Evolutionary conservation across 202 grass and related monocot genomes (phyloP).

Genomic region (Miscanthus sacchariflorus): DNA sequence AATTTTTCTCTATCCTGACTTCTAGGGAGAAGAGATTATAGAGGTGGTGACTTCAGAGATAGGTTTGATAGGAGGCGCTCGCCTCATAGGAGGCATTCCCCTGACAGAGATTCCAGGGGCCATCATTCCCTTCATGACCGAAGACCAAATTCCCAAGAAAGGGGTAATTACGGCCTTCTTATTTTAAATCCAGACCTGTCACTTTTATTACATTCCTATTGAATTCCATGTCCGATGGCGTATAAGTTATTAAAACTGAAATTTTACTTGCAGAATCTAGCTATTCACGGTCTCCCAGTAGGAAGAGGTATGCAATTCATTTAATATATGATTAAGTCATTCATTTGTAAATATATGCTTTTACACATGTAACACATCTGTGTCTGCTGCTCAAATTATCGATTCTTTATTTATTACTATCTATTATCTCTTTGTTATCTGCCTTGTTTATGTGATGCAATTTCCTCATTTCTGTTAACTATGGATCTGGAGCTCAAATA

Average conservation of each 20-base stretch:
- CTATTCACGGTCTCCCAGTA: slow-evolving; percentile 75
- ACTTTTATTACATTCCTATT: not conserved
- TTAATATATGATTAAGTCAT: slow-evolving; percentile 32
- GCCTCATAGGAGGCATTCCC: slow-evolving; percentile 76
- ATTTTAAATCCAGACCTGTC: slow-evolving; percentile 2
- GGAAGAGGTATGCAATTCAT: slow-evolving; percentile 62
- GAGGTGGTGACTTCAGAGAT: slow-evolving; percentile 68
- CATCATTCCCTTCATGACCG: slow-evolving; percentile 59
- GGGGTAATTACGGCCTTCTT: slow-evolving; percentile 56
- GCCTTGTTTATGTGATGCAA: not conserved
- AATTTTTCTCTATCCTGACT: slow-evolving; percentile 44
- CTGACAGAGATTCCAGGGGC: slow-evolving; percentile 70
- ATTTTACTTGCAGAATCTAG: slow-evolving; percentile 77
- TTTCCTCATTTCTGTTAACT: slow-evolving; percentile 18
- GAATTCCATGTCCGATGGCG: not conserved
- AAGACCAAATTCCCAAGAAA: slow-evolving; percentile 72
- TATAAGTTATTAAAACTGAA: not conserved
- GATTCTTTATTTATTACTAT: not conserved
- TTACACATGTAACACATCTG: not conserved
- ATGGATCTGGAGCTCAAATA: slow-evolving; percentile 23
- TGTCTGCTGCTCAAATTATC: slow-evolving; percentile 7
- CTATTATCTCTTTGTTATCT: slow-evolving; percentile 9
- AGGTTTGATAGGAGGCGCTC: slow-evolving; percentile 85
- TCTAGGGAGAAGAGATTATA: slow-evolving; percentile 81
- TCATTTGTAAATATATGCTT: slow-evolving; percentile 38